A percentile compares a stretch with the other conserved stretches of the same genome.
phyloP scores from a whole-genome alignment of 2,329 filamentous ascomycete species.

The Colletotrichum sp. region DNA sequence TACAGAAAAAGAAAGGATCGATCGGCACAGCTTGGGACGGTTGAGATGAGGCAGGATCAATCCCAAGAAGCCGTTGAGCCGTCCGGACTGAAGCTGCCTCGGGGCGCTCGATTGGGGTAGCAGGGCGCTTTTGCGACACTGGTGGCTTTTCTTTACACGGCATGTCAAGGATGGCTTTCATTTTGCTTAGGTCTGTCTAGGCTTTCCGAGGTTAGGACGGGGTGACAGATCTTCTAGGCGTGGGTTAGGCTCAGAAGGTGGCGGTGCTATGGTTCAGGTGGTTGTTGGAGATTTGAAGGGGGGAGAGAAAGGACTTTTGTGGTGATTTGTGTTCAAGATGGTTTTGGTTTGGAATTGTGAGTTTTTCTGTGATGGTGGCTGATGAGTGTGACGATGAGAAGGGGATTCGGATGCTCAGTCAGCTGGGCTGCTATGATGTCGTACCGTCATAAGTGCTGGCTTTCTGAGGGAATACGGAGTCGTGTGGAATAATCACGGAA shows the following conservation, averaged over 20 bases:
- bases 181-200: background rate
- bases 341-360: background rate
- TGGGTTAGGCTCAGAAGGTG: background rate
- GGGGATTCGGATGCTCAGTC: background rate
- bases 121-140: background rate
- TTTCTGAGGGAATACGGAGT: accelerated
- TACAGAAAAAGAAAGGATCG: background rate
- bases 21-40: background rate
- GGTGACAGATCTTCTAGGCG: background rate
- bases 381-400: background rate
- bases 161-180: background rate
- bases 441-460: background rate
- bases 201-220: background rate
- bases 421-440: background rate
- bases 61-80: background rate
- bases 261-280: background rate
- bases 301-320: background rate
- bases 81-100: background rate
- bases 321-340: background rate
- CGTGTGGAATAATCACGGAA: accelerated
- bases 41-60: background rate
- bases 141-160: background rate
- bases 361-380: background rate
- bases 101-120: background rate
- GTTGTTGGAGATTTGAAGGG: background rate